Percentiles rank a stretch among this genome's conserved stretches.
Evolutionary conservation across 2,329 filamentous ascomycete genomes (phyloP).

Genomic region (Neopestalotiopsis sp.): DNA sequence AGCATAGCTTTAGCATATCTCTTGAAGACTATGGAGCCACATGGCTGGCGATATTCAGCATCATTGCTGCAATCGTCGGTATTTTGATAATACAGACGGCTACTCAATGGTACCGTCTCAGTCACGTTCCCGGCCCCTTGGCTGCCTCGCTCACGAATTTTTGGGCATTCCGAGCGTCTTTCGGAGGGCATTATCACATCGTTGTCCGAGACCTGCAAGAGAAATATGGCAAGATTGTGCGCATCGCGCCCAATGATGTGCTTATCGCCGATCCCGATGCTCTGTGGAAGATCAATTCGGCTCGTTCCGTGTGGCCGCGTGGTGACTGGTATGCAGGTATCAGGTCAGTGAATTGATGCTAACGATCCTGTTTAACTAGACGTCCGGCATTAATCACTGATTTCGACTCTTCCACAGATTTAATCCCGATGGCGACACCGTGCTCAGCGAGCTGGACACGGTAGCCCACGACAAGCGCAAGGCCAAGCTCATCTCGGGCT

Average conservation of each 20-base stretch:
- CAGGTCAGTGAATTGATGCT: neutral
- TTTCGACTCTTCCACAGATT: neutral
- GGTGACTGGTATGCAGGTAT: conserved; percentile 11
- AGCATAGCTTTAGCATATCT: neutral
- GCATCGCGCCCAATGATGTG: conserved; percentile 13
- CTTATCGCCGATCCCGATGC: conserved; percentile 14
- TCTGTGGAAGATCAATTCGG: conserved; percentile 14
- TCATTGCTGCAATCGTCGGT: neutral
- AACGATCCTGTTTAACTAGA: neutral
- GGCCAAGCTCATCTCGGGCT: conserved; percentile 15
- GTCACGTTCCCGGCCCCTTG: conserved; percentile 12
- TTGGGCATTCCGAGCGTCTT: neutral
- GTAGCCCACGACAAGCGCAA: conserved; percentile 15
- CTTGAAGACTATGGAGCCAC: neutral
- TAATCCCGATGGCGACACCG: conserved; percentile 13
- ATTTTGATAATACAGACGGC: neutral
- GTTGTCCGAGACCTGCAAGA: neutral
- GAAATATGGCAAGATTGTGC: conserved; percentile 13
- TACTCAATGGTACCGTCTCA: conserved; percentile 6
- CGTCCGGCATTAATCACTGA: neutral
- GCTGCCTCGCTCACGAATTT: conserved; percentile 11
- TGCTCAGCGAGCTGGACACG: conserved; percentile 15
- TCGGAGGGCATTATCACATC: neutral
- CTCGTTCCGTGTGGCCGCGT: conserved; percentile 8
- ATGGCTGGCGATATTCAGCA: neutral